These are phyloP conservation scores for Multifurca ochricompacta DNA, from an alignment of 768 basidiomycete genomes.

Conservation along the genomic window DNA sequence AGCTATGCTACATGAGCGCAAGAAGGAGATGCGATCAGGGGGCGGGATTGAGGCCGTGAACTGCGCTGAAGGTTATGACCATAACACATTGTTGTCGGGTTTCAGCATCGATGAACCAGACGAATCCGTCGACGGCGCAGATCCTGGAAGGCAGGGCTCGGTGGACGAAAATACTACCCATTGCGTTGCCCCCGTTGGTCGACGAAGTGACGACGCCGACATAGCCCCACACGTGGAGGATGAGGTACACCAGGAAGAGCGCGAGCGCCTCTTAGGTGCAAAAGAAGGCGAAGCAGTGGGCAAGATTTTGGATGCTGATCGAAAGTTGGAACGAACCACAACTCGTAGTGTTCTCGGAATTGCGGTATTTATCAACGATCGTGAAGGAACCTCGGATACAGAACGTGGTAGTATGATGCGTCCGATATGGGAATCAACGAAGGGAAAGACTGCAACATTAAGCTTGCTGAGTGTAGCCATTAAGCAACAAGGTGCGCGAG, in stretches of 20 bases:
- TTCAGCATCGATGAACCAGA: slow-evolving; percentile 13
- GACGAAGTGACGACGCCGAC: slow-evolving; percentile 3
- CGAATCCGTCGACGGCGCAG: neutral
- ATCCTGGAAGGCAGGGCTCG: neutral
- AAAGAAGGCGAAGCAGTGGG: slow-evolving; percentile 28
- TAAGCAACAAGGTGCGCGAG: neutral
- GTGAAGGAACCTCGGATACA: neutral
- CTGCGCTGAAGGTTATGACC: slow-evolving; percentile 16
- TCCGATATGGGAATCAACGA: neutral
- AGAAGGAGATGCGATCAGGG: slow-evolving; percentile 10
- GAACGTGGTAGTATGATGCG: neutral
- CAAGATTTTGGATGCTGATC: slow-evolving; percentile 25
- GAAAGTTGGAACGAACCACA: slow-evolving; percentile 9
- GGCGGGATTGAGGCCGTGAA: slow-evolving; percentile 17
- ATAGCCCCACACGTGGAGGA: slow-evolving; percentile 17
- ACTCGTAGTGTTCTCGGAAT: slow-evolving; percentile 1
- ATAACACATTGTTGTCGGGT: slow-evolving; percentile 1
- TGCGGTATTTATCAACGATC: neutral
- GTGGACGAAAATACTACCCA: slow-evolving; percentile 10
- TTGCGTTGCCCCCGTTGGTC: neutral
- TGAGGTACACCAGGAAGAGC: slow-evolving; percentile 21
- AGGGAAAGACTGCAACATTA: slow-evolving; percentile 1
- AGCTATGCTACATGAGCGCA: slow-evolving; percentile 18
- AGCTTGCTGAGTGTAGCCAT: slow-evolving; percentile 12
- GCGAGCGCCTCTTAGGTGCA: slow-evolving; percentile 26